Percentiles rank a stretch among this genome's conserved stretches.
These are phyloP conservation scores for Populus hybrid DNA, from an alignment of 441 rosid species.

Conservation along the genomic window DNA sequence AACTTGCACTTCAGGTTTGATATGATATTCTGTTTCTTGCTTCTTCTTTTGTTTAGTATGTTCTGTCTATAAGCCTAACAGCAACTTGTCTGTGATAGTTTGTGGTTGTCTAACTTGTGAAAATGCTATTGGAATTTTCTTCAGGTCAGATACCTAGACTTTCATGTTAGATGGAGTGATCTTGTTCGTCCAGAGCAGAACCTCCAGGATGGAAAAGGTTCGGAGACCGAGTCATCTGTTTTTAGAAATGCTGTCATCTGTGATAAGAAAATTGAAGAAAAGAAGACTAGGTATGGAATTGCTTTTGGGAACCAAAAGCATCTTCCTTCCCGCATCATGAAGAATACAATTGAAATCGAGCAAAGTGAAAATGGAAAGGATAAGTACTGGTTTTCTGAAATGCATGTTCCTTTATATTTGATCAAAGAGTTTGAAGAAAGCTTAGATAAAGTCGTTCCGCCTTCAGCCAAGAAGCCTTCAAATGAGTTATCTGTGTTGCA, in stretches of 20 bases:
- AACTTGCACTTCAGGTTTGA: constrained; percentile 94
- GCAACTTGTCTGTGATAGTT: not conserved
- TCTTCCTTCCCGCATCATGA: constrained; percentile 94
- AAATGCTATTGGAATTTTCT: constrained; percentile 28
- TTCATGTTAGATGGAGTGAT: constrained; percentile 88
- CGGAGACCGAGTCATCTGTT: constrained; percentile 73
- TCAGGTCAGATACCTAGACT: constrained; percentile 87
- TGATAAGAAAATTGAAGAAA: constrained; percentile 61
- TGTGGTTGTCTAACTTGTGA: constrained; percentile 14
- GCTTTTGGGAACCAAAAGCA: constrained; percentile 85
- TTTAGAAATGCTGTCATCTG: constrained; percentile 84
- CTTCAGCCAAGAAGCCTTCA: constrained; percentile 36
- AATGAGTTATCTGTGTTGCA: constrained; percentile 49
- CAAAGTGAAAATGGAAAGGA: constrained; percentile 52
- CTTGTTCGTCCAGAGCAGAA: constrained; percentile 80
- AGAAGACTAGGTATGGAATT: constrained; percentile 67
- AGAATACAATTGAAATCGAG: constrained; percentile 59
- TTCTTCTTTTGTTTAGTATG: constrained; percentile 7
- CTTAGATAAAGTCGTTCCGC: constrained; percentile 25
- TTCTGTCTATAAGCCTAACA: constrained; percentile 3
- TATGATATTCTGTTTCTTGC: not conserved
- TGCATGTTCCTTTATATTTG: constrained; percentile 77
- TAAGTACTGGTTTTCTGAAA: constrained; percentile 77
- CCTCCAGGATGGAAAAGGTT: constrained; percentile 70
- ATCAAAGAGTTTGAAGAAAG: constrained; percentile 85